A percentile compares a stretch with the other conserved stretches of the same genome.
Conservation (phyloP, 2,329 filamentous ascomycete species). For the Monilinia laxa region DNA sequence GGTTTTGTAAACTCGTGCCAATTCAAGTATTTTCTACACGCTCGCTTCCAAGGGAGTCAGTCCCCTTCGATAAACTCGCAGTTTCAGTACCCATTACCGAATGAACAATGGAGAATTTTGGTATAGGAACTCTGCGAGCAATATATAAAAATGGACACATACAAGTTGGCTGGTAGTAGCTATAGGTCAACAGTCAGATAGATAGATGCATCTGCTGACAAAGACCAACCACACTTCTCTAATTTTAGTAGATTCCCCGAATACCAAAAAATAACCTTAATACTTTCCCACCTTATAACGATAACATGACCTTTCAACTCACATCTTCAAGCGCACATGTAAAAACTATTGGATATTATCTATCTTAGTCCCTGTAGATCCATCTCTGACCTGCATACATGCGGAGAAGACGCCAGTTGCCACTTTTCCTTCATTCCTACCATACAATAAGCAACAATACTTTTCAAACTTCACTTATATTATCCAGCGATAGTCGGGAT, state of each 20-base stretch:
- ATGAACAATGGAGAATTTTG: neutral
- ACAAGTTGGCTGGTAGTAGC: constrained; percentile 3
- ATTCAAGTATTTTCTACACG: constrained; percentile 15
- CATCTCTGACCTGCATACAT: constrained; percentile 18
- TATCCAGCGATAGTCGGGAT: constrained; percentile 7
- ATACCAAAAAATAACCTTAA: neutral
- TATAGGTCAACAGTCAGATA: neutral
- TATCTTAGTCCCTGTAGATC: constrained; percentile 10
- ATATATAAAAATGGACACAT: neutral
- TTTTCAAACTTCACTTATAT: neutral
- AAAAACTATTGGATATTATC: constrained; percentile 10
- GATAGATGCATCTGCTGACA: constrained; percentile 14
- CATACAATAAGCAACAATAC: neutral
- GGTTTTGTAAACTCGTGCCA: neutral
- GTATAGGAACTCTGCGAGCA: neutral
- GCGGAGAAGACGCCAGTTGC: constrained; percentile 13
- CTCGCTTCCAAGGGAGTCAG: neutral
- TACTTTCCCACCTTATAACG: neutral
- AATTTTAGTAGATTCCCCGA: neutral
- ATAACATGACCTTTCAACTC: neutral
- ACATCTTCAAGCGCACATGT: constrained; percentile 12
- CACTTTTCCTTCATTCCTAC: neutral
- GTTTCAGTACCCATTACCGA: neutral
- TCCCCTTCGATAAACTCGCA: neutral
- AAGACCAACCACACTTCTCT: constrained; percentile 2